Evolutionary conservation across 345 rosid genomes (phyloP).

Genomic region (Pelargonium nanum): DNA sequence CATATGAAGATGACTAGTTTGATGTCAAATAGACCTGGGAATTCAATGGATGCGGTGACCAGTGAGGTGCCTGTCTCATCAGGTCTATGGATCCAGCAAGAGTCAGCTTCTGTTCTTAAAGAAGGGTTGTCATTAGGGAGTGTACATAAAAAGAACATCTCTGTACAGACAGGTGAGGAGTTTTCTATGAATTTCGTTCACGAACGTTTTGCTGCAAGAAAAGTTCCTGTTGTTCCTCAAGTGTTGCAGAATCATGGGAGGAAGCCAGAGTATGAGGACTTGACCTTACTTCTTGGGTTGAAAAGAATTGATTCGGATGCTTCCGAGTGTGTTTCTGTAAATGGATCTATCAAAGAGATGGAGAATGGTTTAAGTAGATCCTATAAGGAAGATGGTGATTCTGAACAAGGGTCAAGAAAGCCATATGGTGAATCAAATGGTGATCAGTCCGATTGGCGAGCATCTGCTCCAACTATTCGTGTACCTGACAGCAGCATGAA

Average conservation of each 20-base stretch:
- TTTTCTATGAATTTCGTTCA: constrained; percentile 55
- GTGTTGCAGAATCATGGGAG: constrained; percentile 12
- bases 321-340: background rate
- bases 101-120: background rate
- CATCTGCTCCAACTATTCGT: constrained; percentile 18
- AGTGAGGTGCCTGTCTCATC: background rate
- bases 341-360: background rate
- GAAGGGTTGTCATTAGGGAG: background rate
- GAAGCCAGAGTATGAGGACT: background rate
- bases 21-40: too few species aligned
- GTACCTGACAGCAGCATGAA: constrained; percentile 20
- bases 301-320: background rate
- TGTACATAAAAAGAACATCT: constrained; percentile 15
- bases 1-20: too few species aligned
- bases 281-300: background rate
- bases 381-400: constrained; percentile 8
- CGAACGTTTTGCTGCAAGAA: constrained; percentile 31
- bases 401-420: constrained; percentile 9
- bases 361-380: background rate
- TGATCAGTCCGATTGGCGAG: constrained; percentile 15
- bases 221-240: constrained; percentile 10
- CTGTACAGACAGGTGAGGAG: constrained; percentile 74
- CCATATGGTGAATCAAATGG: constrained; percentile 5
- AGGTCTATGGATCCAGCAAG: background rate
- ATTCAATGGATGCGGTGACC: background rate